phyloP scores from a whole-genome alignment of 164 flowering plant genomes.

The Vitis riparia region DNA sequence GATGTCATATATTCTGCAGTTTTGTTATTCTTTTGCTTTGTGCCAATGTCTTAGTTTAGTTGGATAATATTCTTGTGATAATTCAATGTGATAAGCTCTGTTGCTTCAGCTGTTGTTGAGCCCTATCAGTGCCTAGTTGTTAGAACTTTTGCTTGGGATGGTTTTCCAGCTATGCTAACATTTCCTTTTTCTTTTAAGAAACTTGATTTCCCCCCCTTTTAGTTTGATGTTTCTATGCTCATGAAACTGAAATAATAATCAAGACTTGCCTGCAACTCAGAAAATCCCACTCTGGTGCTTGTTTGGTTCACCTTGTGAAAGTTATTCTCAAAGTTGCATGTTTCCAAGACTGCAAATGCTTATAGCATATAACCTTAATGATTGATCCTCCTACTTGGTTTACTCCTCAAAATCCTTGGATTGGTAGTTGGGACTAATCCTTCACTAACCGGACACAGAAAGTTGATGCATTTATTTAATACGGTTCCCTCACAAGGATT shows the following conservation, averaged over 20 bases:
- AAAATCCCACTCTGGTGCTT: not conserved
- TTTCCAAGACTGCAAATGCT: too few relatives aligned
- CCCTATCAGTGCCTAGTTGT: not conserved
- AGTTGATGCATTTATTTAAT: too few relatives aligned
- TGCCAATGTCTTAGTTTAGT: conserved; percentile 18
- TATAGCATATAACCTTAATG: too few relatives aligned
- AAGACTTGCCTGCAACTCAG: not conserved
- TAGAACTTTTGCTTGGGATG: not conserved
- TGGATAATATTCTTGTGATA: conserved; percentile 17
- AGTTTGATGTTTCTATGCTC: not conserved
- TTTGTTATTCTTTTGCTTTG: conserved; percentile 19
- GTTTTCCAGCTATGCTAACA: not conserved
- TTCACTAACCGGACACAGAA: too few relatives aligned
- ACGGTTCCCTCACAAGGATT: too few relatives aligned
- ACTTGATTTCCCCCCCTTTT: not conserved
- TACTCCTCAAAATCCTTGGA: too few relatives aligned
- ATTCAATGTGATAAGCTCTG: conserved; percentile 1
- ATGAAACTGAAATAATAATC: not conserved
- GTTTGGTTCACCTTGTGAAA: not conserved
- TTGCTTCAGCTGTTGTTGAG: conserved; percentile 1
- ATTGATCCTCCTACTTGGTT: too few relatives aligned
- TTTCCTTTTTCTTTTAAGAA: too few relatives aligned
- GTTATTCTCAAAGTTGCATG: too few relatives aligned
- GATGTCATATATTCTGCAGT: conserved; percentile 23
- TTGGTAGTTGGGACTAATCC: too few relatives aligned